Percentiles rank a stretch among this genome's conserved stretches.
These are phyloP conservation scores for Colletotrichum sp. DNA, from an alignment of 2,329 filamentous ascomycete species.

Conservation along the genomic window DNA sequence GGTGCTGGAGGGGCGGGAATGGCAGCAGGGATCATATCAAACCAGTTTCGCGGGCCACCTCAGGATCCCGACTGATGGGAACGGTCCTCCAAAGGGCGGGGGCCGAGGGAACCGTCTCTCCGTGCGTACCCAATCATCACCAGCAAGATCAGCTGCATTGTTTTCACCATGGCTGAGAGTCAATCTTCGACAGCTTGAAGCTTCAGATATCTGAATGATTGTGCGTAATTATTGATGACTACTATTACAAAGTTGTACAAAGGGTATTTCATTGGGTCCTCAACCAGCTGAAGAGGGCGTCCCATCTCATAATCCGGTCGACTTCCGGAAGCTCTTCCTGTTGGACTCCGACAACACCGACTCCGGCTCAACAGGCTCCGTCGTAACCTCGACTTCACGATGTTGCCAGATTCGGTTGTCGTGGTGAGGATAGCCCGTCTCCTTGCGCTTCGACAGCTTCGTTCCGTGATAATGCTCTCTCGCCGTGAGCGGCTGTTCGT, in stretches of 20 bases:
- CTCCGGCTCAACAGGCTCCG: constrained; percentile 18
- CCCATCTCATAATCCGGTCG: background rate
- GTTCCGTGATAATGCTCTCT: constrained; percentile 7
- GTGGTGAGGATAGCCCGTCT: background rate
- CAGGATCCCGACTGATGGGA: background rate
- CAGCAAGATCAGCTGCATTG: background rate
- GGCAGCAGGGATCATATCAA: background rate
- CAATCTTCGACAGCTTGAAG: background rate
- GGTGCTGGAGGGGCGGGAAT: background rate
- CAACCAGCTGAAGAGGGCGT: background rate
- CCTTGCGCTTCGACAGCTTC: background rate
- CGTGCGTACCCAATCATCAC: background rate
- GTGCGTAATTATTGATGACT: background rate
- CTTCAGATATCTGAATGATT: background rate
- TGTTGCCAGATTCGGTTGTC: constrained; percentile 18
- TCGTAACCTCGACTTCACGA: constrained; percentile 15
- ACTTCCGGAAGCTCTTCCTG: constrained; percentile 3
- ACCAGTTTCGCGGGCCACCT: background rate
- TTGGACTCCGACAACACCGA: background rate
- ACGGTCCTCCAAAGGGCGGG: background rate
- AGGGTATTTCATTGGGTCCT: background rate
- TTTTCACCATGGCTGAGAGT: background rate
- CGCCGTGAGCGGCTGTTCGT: background rate
- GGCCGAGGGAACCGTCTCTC: background rate
- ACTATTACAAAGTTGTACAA: background rate